Conservation (phyloP, 208 protist genomes). For the Tetramitus jugosus region DNA sequence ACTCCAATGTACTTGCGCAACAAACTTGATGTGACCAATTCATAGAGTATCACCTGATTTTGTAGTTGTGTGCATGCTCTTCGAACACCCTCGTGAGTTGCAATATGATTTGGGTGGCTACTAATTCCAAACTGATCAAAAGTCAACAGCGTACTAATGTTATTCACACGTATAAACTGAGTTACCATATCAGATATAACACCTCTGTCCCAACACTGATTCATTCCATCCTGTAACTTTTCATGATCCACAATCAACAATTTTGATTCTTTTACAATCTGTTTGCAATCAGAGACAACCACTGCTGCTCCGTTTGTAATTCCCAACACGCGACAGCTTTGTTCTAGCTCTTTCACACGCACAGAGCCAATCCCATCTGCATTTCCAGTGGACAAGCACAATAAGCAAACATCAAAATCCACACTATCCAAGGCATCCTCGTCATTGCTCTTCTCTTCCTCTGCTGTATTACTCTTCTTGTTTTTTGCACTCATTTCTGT, state of each 20-base stretch:
- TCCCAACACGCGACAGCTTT: slow-evolving; percentile 39
- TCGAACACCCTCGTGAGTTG: slow-evolving; percentile 63
- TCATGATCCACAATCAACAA: slow-evolving; percentile 65
- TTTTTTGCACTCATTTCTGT: no score
- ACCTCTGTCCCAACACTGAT: slow-evolving; percentile 49
- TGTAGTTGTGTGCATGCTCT: slow-evolving; percentile 23
- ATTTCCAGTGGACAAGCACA: slow-evolving; percentile 86
- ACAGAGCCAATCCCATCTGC: slow-evolving; percentile 56
- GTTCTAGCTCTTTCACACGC: slow-evolving; percentile 69
- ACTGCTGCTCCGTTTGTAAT: no score
- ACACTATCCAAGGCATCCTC: no score
- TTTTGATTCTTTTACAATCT: slow-evolving; percentile 49
- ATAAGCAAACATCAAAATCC: slow-evolving; percentile 61
- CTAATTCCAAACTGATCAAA: slow-evolving; percentile 88
- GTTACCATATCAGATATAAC: slow-evolving; percentile 50
- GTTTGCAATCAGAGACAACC: no score
- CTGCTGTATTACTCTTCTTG: no score
- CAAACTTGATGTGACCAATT: background rate
- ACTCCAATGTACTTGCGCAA: slow-evolving; percentile 33
- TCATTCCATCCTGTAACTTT: slow-evolving; percentile 72
- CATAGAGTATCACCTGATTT: background rate
- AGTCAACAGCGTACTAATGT: slow-evolving; percentile 62
- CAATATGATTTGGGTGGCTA: slow-evolving; percentile 88
- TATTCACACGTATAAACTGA: background rate
- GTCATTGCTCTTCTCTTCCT: no score